These are phyloP conservation scores for Fusarium musae DNA, from an alignment of 2,329 filamentous ascomycete species.

Conservation along the genomic window DNA sequence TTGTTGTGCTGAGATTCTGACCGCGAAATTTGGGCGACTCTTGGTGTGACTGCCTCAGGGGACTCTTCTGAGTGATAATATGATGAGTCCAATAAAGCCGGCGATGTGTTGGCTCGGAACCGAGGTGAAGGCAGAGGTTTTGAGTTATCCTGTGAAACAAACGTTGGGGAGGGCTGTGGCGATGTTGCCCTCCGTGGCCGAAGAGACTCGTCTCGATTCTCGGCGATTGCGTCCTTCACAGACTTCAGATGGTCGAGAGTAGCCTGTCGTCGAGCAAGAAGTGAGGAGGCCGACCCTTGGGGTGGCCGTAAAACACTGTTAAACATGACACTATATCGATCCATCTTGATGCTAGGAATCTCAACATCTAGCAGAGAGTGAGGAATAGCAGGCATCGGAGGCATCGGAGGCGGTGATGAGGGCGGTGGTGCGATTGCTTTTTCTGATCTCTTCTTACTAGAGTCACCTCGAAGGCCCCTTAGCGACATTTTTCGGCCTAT, in stretches of 20 bases:
- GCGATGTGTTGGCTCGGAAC: constrained; percentile 66
- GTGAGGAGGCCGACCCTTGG: constrained; percentile 45
- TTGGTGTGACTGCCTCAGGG: constrained; percentile 18
- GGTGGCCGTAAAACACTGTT: constrained; percentile 71
- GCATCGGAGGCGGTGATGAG: constrained; percentile 35
- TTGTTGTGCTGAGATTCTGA: constrained; percentile 12
- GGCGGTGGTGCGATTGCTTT: constrained; percentile 25
- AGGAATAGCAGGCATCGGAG: constrained; percentile 35
- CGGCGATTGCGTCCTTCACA: constrained; percentile 57
- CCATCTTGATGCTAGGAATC: constrained; percentile 83
- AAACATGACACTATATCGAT: constrained; percentile 96
- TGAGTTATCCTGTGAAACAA: constrained; percentile 34
- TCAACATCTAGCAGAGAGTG: constrained; percentile 73
- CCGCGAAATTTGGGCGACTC: constrained; percentile 22
- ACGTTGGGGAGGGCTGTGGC: constrained; percentile 60
- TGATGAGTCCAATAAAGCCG: constrained; percentile 56
- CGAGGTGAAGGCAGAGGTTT: constrained; percentile 51
- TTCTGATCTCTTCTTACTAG: constrained; percentile 34
- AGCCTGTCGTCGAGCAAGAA: constrained; percentile 68
- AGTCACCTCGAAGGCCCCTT: constrained; percentile 40
- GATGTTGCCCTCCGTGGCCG: constrained; percentile 60
- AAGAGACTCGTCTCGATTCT: constrained; percentile 49
- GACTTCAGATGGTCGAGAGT: constrained; percentile 67
- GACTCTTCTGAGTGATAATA: constrained; percentile 45
- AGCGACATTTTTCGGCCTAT: constrained; percentile 44